phyloP scores from a whole-genome alignment of 1,139 yeast species.

The Saccharomycopsis phalli region DNA sequence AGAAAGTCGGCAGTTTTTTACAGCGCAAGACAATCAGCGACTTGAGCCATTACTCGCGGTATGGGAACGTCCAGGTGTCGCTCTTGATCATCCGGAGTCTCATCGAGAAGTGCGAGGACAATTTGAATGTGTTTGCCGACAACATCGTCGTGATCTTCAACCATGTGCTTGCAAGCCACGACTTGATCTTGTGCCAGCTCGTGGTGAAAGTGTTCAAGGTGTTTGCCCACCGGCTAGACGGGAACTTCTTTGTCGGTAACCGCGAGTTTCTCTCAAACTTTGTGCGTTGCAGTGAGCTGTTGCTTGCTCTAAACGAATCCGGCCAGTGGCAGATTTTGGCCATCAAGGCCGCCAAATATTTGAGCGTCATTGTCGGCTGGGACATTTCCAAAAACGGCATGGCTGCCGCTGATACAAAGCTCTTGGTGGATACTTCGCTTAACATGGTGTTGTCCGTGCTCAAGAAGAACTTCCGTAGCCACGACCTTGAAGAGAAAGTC shows the following conservation, averaged over 20 bases:
- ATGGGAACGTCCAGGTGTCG: conserved; percentile 81
- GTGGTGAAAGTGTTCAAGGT: conserved; percentile 44
- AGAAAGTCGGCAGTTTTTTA: conserved; percentile 71
- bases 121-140: conserved; percentile 72
- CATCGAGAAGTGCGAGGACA: conserved; percentile 69
- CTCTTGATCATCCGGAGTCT: conserved; percentile 60
- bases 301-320: conserved; percentile 24
- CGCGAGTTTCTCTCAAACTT: conserved; percentile 47
- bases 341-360: conserved; percentile 19
- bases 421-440: conserved; percentile 4
- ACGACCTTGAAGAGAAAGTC: conserved; percentile 4
- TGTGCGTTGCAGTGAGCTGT: conserved; percentile 32
- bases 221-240: conserved; percentile 59
- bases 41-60: conserved; percentile 42
- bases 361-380: conserved; percentile 10
- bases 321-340: conserved; percentile 19
- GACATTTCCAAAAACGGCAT: neutral
- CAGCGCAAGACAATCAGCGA: conserved; percentile 58
- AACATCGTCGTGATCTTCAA: conserved; percentile 42
- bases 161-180: conserved; percentile 31
- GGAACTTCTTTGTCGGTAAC: conserved; percentile 67
- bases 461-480: conserved; percentile 2
- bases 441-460: conserved; percentile 7
- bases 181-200: conserved; percentile 47
- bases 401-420: neutral